A percentile compares a stretch with the other conserved stretches of the same genome.
Evolutionary conservation across 2,329 filamentous ascomycete genomes (phyloP).

Genomic region (Rhynchosporium graminicola): DNA sequence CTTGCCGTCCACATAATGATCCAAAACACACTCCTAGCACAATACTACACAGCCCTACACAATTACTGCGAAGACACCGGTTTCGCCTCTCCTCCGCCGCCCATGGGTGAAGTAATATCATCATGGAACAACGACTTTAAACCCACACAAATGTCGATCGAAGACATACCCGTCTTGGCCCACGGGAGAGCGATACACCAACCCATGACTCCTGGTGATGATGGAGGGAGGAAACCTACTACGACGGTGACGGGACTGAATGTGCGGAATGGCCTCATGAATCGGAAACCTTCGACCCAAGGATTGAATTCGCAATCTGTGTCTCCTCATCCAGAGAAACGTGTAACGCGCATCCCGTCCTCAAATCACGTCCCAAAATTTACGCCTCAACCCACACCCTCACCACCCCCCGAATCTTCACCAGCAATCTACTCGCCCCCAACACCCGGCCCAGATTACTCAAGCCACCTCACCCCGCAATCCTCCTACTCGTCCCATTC

Average conservation of each 20-base stretch:
- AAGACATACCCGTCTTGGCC: constrained; percentile 63
- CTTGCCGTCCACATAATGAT: constrained; percentile 71
- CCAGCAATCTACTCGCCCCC: constrained; percentile 24
- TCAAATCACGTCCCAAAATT: constrained; percentile 21
- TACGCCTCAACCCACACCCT: constrained; percentile 30
- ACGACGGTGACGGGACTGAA: constrained; percentile 33
- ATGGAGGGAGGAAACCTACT: constrained; percentile 30
- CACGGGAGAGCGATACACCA: constrained; percentile 66
- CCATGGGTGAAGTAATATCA: constrained; percentile 69
- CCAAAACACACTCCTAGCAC: constrained; percentile 74
- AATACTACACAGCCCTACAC: constrained; percentile 77
- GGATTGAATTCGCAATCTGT: constrained; percentile 24
- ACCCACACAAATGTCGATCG: constrained; percentile 64
- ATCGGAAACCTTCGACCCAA: constrained; percentile 48
- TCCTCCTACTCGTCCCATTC: constrained; percentile 36
- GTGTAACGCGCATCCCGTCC: constrained; percentile 35
- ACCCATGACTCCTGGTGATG: constrained; percentile 46
- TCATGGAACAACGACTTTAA: constrained; percentile 65
- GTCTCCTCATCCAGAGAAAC: constrained; percentile 31
- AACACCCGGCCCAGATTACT: constrained; percentile 25
- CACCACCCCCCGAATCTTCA: constrained; percentile 24
- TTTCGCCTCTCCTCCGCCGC: constrained; percentile 71
- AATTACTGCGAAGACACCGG: constrained; percentile 69
- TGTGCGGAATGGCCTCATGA: constrained; percentile 44
- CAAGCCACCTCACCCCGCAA: constrained; percentile 32